Conservation (phyloP, 1,284 basidiomycete genomes). For the Porogramme epimiltina region DNA sequence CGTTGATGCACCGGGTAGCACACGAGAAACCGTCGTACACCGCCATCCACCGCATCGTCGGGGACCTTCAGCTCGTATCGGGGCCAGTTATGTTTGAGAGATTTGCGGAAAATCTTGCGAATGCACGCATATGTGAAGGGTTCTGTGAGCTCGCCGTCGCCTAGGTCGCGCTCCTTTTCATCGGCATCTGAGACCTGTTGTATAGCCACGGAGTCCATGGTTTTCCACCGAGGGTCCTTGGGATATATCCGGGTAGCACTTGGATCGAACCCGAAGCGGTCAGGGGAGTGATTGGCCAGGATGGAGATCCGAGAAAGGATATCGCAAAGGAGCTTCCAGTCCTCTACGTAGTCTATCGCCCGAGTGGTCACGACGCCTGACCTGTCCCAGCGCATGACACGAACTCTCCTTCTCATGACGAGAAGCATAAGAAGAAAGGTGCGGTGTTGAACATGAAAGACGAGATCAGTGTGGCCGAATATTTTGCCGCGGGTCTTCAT, state of each 20-base stretch:
- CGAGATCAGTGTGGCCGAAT: background rate
- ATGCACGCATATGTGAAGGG: constrained; percentile 7
- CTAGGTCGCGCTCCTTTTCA: background rate
- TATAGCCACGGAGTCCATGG: background rate
- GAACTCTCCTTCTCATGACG: background rate
- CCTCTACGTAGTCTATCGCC: constrained; percentile 6
- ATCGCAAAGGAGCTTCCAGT: background rate
- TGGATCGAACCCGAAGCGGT: constrained; percentile 7
- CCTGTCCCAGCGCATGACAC: constrained; percentile 8
- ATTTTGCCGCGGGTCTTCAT: background rate
- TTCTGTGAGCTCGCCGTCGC: background rate
- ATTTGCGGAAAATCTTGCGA: background rate
- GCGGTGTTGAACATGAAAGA: constrained; percentile 4
- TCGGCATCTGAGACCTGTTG: background rate
- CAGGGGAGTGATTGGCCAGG: background rate
- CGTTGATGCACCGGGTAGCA: constrained; percentile 5
- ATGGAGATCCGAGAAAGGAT: constrained; percentile 4
- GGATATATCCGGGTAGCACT: background rate
- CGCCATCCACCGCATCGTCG: background rate
- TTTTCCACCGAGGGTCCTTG: background rate
- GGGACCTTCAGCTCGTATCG: constrained; percentile 9
- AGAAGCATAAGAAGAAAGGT: constrained; percentile 3
- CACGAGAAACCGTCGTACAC: background rate
- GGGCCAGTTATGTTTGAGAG: constrained; percentile 6
- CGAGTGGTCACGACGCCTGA: constrained; percentile 6